Base-by-base conservation (phyloP, 306 rosid species). In the Oxytropis ochrocephala region DNA sequence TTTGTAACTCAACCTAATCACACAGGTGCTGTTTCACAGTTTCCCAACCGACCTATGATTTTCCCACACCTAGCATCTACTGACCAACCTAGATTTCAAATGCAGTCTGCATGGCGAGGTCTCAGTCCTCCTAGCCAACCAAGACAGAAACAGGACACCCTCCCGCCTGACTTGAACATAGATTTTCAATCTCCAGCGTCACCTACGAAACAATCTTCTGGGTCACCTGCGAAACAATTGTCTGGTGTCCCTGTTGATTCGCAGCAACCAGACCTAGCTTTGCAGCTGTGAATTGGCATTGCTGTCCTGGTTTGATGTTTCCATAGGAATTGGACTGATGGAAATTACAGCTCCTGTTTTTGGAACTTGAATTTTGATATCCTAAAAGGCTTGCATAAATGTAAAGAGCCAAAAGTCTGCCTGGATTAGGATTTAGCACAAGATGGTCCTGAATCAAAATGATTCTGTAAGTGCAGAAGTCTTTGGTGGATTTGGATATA, bases 211-310 rank as follows among this genome's bases (percentile, higher is more conserved):
- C 99, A 89, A 68, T 87, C 97, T 46, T 88, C 97, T 33, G 85
- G 90, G 43, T 89, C 97, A 13, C 97, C 99, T 0, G 91, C 84
- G 29, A 95, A 88, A 75, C 99, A 89, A 68, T 87, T 96, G 41
- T 88, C 97, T 33, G 85, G 90, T 63, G 87, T 81, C 9, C 60
- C 76, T 64, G 93, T 85, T 3, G 99, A 94, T 64, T 91, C 97
- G 17, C 99, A 84, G 85, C 99, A 95, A 85, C 99, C 99, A n/a
- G 99, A 95, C 86, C 84, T 95, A 50, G 99, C 97, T 78, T 79
- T 95, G 87, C 99, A 95, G 74, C 87, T 95, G 39, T 95, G 85
- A 91, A 5, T 7, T 71, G 70, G 85, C 88, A 72, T 77, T 81
- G 75, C 85, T 81, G 60, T 89, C 81, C 32, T 81, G 79, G 49